A percentile compares a stretch with the other conserved stretches of the same genome.
These are phyloP conservation scores for Rubia peregrina DNA, from an alignment of 305 asterid species.

Conservation along the genomic window DNA sequence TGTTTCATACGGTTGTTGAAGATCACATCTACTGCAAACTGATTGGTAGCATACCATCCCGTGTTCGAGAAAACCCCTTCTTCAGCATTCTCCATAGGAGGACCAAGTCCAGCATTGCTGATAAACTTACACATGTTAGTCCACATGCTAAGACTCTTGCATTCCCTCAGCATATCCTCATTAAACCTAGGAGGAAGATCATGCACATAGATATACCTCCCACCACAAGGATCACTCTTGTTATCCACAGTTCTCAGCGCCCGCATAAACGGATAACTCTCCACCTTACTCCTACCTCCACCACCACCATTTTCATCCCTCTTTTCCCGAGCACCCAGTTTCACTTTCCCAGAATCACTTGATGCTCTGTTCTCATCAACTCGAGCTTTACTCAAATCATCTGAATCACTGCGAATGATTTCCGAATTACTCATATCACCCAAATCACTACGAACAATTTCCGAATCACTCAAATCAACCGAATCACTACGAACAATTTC, in stretches of 20 bases:
- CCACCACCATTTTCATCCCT: neutral
- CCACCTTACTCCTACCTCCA: slow-evolving; percentile 19
- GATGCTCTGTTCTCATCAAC: neutral
- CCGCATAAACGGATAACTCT: slow-evolving; percentile 49
- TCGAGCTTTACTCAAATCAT: neutral
- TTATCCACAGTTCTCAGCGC: slow-evolving; percentile 62
- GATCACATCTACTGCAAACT: slow-evolving; percentile 74
- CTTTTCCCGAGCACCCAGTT: neutral
- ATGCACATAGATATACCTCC: slow-evolving; percentile 71
- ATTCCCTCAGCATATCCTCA: slow-evolving; percentile 72
- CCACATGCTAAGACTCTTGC: slow-evolving; percentile 69
- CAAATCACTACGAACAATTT: no score
- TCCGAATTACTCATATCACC: no score
- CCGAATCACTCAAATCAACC: no score
- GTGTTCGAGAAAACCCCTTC: slow-evolving; percentile 66
- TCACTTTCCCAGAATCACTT: neutral
- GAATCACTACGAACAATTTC: neutral
- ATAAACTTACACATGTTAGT: slow-evolving; percentile 76
- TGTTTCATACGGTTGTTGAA: slow-evolving; percentile 70
- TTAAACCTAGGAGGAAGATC: slow-evolving; percentile 73
- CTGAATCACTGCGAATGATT: neutral
- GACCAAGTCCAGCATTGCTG: slow-evolving; percentile 65
- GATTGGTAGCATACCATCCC: slow-evolving; percentile 85
- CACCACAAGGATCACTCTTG: slow-evolving; percentile 84
- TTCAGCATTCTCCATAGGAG: slow-evolving; percentile 48